A percentile compares a stretch with the other conserved stretches of the same genome.
phyloP scores from a whole-genome alignment of 2,329 filamentous ascomycete genomes.

The Apiospora marii region DNA sequence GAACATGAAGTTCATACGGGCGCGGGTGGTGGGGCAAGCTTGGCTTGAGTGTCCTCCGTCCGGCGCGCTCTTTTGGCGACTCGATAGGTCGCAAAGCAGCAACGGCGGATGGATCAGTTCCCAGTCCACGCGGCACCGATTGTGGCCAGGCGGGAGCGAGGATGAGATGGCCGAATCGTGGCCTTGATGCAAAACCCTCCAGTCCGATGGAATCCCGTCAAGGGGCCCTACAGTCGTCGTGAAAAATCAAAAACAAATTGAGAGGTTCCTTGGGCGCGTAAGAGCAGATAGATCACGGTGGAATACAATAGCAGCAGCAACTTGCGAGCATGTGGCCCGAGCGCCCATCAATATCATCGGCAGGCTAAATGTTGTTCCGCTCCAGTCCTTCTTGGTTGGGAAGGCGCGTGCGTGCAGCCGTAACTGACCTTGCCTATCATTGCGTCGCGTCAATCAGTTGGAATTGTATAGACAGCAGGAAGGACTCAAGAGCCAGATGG shows the following conservation, averaged over 20 bases:
- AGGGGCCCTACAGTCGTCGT: conserved; percentile 14
- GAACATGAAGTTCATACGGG: neutral
- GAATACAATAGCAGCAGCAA: conserved; percentile 13
- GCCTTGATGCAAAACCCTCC: neutral
- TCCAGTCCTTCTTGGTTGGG: neutral
- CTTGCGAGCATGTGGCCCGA: conserved; percentile 7
- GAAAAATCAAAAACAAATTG: conserved; percentile 15
- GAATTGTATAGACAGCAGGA: neutral
- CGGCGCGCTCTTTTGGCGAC: conserved; percentile 6
- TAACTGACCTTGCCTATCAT: neutral
- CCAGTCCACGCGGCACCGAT: neutral
- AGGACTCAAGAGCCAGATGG: neutral
- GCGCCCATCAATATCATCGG: neutral
- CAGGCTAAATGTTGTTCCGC: neutral
- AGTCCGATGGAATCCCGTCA: neutral
- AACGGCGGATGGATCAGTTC: neutral
- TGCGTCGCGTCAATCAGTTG: neutral
- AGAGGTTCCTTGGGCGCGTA: conserved; percentile 3
- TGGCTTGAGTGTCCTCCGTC: conserved; percentile 14
- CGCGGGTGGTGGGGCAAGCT: conserved; percentile 13
- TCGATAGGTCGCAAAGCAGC: neutral
- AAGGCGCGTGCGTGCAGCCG: neutral
- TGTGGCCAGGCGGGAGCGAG: neutral
- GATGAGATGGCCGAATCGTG: neutral
- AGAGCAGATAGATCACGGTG: conserved; percentile 2